Base-by-base conservation (phyloP, 129 eudicot species). In the Kitagawia praeruptora region DNA sequence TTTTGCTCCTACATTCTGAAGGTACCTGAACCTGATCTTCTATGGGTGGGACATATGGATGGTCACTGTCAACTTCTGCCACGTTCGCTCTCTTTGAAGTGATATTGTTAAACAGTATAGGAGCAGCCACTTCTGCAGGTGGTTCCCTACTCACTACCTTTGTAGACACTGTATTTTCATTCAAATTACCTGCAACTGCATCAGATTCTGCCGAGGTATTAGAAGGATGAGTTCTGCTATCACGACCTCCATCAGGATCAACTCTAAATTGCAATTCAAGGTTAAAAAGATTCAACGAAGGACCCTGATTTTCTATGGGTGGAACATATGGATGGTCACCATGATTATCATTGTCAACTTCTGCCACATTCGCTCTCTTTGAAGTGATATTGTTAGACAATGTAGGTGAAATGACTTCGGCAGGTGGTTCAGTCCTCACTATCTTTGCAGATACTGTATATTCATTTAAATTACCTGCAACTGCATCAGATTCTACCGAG, bases 251-350 rank as follows among this genome's bases (percentile, higher is more conserved):
- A 76, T 69, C 67, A 53, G 45, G 51, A n/a, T 18, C 75, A 45
- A 56, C 61, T 73, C 45, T 34, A 53, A 16, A 31, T 38, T 23
- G 44, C 42, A 28, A 70, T 76, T 84, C 87, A 54, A 79, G 84
- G 39, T 38, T 80, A 38, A 84, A 81, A 73, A 82, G 75, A 58
- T 85, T 88, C 77, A 51, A 42, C 77, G 78, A 76, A 46, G 15
- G 66, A 71, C 37, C 12, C 54, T 18, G 8, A 51, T 39, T 27
- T 14, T 51, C 8, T 51, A 16, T 16, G 2, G 58, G 58, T 51
- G 58, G 58, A 23, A 51, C 21, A 14, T 49, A 51, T 51, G 58
- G 58, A 51, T 51, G n/a, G 23, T 51, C 58, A 51, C 58, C 54
- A 15, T 49, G 15, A 21, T 27, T 15, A 78, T 78, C 63, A 64